Base-by-base conservation (phyloP, 176 grass and related monocot genomes). In the Themeda triandra region DNA sequence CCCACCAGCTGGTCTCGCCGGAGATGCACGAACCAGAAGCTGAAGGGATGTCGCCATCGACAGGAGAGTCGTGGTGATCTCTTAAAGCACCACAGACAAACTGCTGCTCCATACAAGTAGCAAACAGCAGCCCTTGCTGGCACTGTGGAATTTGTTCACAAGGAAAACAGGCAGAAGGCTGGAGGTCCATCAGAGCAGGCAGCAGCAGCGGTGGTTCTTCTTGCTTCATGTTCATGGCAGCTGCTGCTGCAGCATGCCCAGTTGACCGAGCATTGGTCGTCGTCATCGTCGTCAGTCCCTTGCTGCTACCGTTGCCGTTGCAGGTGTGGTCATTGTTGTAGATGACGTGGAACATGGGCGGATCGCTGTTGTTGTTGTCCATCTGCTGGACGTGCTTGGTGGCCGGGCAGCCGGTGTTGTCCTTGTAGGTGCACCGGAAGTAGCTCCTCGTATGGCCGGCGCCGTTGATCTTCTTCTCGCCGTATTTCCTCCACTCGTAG, bases 401-500 rank as follows among this genome's bases (percentile, higher is more conserved):
- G 14, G 84, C 75, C 27, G 0, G 23, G 67, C 84, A 86, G 0
- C 84, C 76, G 2, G 17, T 63, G 66, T 80, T 76, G 12, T 29
- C 23, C 54, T 36, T 86, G 67, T 86, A 86, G 28, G 36, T 79
- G 24, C 84, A 85, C 66, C 83, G 33, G 66, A 79, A 79, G 51
- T 85, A 85, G 75, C 65, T 85, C 75, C 75, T 85, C 17, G n/a
- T 72, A 28, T 3, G 12, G 4, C 0, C n/a, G 40, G 4, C 6
- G n/a, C 69, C 69, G 80, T 90, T 87, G 13, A 90, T 90, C 85
- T 88, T 94, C 85, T 97, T 97, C 76, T 97, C 87, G 73, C 92
- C 94, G 80, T 97, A 97, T 62, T 97, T 97, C 78, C 88, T 92
- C 94, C 94, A 97, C 23, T 27, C 40, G 37, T 72, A 72, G 11